A percentile compares a stretch with the other conserved stretches of the same genome.
Evolutionary conservation across 495 filamentous ascomycete genomes (phyloP).

Genomic region (Neurospora sp.): DNA sequence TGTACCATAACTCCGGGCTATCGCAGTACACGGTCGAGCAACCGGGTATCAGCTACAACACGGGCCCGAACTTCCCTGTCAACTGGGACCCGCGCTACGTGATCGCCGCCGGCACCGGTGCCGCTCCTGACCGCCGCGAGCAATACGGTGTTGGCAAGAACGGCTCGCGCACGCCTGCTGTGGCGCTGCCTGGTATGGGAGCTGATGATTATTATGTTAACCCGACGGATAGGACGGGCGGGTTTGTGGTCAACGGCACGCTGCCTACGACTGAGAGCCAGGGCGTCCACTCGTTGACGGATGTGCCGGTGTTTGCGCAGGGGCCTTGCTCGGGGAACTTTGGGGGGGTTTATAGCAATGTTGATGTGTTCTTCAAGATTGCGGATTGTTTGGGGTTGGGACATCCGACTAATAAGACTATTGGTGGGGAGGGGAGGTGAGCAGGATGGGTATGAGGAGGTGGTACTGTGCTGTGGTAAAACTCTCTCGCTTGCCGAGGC

Average conservation of each 20-base stretch:
- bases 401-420: constrained; percentile 16
- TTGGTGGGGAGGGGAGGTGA: background rate
- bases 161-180: constrained; percentile 48
- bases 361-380: constrained; percentile 65
- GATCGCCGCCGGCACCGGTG: constrained; percentile 52
- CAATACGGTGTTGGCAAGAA: constrained; percentile 51
- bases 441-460: background rate
- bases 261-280: constrained; percentile 43
- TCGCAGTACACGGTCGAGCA: constrained; percentile 52
- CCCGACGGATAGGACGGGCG: constrained; percentile 49
- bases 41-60: constrained; percentile 42
- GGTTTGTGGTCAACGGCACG: constrained; percentile 60
- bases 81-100: constrained; percentile 73
- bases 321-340: constrained; percentile 65
- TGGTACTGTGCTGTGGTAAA: too few species aligned
- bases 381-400: constrained; percentile 56
- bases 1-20: constrained; percentile 53
- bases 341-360: constrained; percentile 55
- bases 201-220: constrained; percentile 45
- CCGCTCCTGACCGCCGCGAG: constrained; percentile 58
- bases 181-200: constrained; percentile 22
- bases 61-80: constrained; percentile 56
- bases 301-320: constrained; percentile 63
- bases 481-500: background rate
- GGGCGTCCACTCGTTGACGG: constrained; percentile 65